A percentile compares a stretch with the other conserved stretches of the same genome.
phyloP scores from a whole-genome alignment of 208 protist genomes.

The Tritrichomonas musculus region DNA sequence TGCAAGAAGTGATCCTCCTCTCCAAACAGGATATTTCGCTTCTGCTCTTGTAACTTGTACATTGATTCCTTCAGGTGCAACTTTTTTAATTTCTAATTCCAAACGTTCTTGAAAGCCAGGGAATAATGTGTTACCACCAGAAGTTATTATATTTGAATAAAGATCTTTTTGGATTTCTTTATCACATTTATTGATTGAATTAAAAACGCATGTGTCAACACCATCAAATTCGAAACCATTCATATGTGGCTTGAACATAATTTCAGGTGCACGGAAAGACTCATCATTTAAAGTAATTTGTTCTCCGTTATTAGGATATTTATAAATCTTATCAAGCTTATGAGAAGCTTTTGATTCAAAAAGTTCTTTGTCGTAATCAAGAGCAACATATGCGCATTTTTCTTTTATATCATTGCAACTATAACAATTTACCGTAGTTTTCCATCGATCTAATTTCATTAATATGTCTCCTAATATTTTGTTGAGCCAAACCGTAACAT shows the following conservation, averaged over 20 bases:
- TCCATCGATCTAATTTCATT: slow-evolving; percentile 34
- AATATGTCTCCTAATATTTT: slow-evolving; percentile 44
- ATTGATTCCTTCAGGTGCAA: slow-evolving; percentile 51
- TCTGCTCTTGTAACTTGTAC: slow-evolving; percentile 61
- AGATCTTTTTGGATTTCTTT: slow-evolving; percentile 53
- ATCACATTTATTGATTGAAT: slow-evolving; percentile 62
- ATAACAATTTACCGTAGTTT: no score
- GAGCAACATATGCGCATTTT: slow-evolving; percentile 60
- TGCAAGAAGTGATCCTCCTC: slow-evolving; percentile 85
- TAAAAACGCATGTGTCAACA: slow-evolving; percentile 55
- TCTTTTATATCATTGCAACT: slow-evolving; percentile 62
- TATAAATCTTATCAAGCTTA: slow-evolving; percentile 55
- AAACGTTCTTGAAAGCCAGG: slow-evolving; percentile 84
- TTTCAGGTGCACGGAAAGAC: slow-evolving; percentile 62
- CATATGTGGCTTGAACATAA: slow-evolving; percentile 68
- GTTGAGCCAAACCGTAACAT: slow-evolving; percentile 63
- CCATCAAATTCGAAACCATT: slow-evolving; percentile 52
- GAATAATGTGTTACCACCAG: slow-evolving; percentile 55
- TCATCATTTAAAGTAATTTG: slow-evolving; percentile 50
- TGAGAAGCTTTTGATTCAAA: slow-evolving; percentile 46
- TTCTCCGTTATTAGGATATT: slow-evolving; percentile 65
- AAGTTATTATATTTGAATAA: slow-evolving; percentile 57
- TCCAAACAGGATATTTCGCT: slow-evolving; percentile 70
- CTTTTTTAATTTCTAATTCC: slow-evolving; percentile 60
- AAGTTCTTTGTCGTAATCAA: slow-evolving; percentile 61